Evolutionary conservation across 2,329 filamentous ascomycete genomes (phyloP), one percentile per base, ranked within the genome.

Genomic region (Pseudofabraea citricarpa): DNA sequence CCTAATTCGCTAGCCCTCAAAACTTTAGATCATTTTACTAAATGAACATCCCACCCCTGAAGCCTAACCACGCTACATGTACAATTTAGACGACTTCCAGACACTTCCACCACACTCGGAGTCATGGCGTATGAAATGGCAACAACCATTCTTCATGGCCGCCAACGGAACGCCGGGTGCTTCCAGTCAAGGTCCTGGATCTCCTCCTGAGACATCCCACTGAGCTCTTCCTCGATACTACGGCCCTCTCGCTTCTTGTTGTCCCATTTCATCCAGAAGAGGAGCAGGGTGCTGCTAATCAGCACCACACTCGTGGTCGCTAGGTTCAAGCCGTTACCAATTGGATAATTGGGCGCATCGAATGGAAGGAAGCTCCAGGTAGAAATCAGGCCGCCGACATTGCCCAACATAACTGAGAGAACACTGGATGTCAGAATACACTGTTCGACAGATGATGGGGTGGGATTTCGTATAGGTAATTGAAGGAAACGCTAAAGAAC

Each of bases 331-430:
- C 83, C 83, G 55, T 87, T 87, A 1, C 84, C 84, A 44, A 87
- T 85, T 47, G 69, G 79, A 55, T 80, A 89, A 45, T 87, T 63
- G 0, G 84, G 84, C 0, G 55, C 75, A 56, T 87, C 83, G 52
- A 66, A 76, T 0, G 75, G 73, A 13, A 86, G 55, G 62, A 83
- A 86, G 2, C 70, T 72, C 81, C 81, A 86, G 0, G 79, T 83
- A 1, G 77, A 73, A 45, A 85, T 72, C 26, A 87, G 60, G 0
- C 83, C 85, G 2, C 85, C 85, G n/a, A 87, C 58, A 43, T 87
- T 87, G 21, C 83, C 85, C 19, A 85, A 66, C 82, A 87, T 87
- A 56, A 87, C 79, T 41, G 79, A n/a, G n/a, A n/a, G n/a, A n/a
- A n/a, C n/a, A n/a, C n/a, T n/a, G n/a, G n/a, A n/a, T n/a, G n/a